These are phyloP conservation scores for Tricholoma matsutake DNA, from an alignment of 768 basidiomycete species.

Conservation along the genomic window DNA sequence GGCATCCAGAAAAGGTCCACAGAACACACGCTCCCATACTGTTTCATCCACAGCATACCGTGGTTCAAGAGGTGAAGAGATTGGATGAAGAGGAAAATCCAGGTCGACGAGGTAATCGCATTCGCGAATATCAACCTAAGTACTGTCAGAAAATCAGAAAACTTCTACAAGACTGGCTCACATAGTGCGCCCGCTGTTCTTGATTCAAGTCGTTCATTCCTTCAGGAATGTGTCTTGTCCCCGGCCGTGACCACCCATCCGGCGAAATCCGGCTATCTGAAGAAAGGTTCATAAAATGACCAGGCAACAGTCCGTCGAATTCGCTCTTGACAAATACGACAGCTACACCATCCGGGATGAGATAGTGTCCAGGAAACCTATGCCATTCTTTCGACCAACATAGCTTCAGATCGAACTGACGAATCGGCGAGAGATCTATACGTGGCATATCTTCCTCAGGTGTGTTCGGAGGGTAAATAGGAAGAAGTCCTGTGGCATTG, in stretches of 20 bases:
- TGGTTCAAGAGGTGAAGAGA: conserved; percentile 61
- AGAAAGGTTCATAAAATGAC: conserved; percentile 60
- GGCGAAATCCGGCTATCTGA: conserved; percentile 20
- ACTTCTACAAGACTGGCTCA: conserved; percentile 30
- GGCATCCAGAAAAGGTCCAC: conserved; percentile 82
- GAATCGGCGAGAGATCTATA: conserved; percentile 67
- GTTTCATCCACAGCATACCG: conserved; percentile 65
- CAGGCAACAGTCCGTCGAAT: conserved; percentile 86
- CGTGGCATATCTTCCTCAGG: conserved; percentile 43
- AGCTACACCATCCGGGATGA: conserved; percentile 77
- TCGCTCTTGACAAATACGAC: conserved; percentile 92
- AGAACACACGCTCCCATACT: conserved; percentile 81
- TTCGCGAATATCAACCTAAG: conserved; percentile 60
- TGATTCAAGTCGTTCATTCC: conserved; percentile 87
- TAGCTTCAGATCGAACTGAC: conserved; percentile 66
- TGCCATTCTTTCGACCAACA: conserved; percentile 97
- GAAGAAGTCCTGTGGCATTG: conserved; percentile 64
- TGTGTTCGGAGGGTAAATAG: conserved; percentile 36
- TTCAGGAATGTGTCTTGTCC: conserved; percentile 56
- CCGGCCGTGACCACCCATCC: conserved; percentile 53
- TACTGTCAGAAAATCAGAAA: conserved; percentile 2
- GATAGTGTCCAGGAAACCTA: conserved; percentile 87
- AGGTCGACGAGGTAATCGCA: conserved; percentile 94
- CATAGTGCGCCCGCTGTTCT: conserved; percentile 77
- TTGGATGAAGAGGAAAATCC: conserved; percentile 74